These are phyloP conservation scores for Phytophthora parvispora DNA, from an alignment of 352 stramenopile genomes.

Conservation along the genomic window DNA sequence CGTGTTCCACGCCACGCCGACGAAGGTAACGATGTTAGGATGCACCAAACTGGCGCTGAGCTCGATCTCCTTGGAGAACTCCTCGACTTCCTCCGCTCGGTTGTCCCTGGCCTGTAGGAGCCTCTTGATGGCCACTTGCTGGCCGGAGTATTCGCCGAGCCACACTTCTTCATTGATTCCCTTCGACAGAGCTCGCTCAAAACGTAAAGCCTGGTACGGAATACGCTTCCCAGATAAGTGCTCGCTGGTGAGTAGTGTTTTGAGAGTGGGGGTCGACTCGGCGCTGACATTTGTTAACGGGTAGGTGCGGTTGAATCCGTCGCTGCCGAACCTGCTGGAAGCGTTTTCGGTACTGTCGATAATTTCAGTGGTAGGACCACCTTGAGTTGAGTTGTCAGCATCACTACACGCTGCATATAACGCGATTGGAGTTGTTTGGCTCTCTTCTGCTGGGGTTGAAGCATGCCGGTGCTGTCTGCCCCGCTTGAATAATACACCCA, in stretches of 20 bases:
- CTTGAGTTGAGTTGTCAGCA: no score
- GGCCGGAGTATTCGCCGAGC: slow-evolving; percentile 29
- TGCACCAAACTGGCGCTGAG: slow-evolving; percentile 37
- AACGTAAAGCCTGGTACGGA: slow-evolving; percentile 26
- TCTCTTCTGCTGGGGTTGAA: not conserved
- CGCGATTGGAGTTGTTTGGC: not conserved
- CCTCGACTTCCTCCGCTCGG: slow-evolving; percentile 35
- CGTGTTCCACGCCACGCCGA: slow-evolving; percentile 52
- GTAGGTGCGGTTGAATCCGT: no score
- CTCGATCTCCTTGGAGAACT: slow-evolving; percentile 46
- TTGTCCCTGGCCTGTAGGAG: slow-evolving; percentile 31
- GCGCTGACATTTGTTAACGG: not conserved
- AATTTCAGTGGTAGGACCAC: no score
- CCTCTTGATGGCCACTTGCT: slow-evolving; percentile 51
- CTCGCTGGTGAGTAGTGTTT: slow-evolving; percentile 10
- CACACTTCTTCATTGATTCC: slow-evolving; percentile 64
- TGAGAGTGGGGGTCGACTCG: slow-evolving; percentile 10
- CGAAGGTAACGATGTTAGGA: slow-evolving; percentile 40
- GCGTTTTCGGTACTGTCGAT: no score
- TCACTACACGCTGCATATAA: not conserved
- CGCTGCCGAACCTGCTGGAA: no score
- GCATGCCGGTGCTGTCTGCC: not conserved
- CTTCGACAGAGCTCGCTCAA: slow-evolving; percentile 36
- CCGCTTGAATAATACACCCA: slow-evolving; percentile 3
- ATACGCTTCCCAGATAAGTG: slow-evolving; percentile 23